phyloP scores from a whole-genome alignment of 2,329 filamentous ascomycete species.

The Trichothecium roseum region DNA sequence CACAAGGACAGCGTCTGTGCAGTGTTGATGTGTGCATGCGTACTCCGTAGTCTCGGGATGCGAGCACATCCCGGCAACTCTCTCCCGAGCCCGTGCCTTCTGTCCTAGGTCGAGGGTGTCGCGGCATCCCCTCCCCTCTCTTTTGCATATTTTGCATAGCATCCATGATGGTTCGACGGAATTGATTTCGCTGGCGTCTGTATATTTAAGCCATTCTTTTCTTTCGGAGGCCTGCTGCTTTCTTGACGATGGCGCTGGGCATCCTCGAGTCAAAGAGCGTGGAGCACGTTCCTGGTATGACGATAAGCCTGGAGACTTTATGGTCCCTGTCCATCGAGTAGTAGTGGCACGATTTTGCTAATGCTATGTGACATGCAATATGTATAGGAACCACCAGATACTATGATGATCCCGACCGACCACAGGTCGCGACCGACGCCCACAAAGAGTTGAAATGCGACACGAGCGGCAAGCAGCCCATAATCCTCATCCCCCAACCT shows the following conservation, averaged over 20 bases:
- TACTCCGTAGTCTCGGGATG: no score
- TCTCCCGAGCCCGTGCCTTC: neutral
- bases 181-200: no score
- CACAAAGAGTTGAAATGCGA: conserved; percentile 59
- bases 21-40: no score
- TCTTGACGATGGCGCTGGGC: conserved; percentile 42
- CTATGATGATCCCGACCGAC: conserved; percentile 46
- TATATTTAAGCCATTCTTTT: conserved; percentile 1
- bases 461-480: conserved; percentile 50
- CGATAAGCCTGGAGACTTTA: no score
- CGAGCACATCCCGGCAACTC: no score
- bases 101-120: no score
- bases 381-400: conserved; percentile 49
- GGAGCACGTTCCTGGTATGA: conserved; percentile 64
- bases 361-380: neutral
- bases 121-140: no score
- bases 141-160: neutral
- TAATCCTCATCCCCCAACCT: conserved; percentile 77
- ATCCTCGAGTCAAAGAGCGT: conserved; percentile 59
- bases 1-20: no score
- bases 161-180: no score
- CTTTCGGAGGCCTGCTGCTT: conserved; percentile 1
- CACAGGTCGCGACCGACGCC: conserved; percentile 28
- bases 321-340: neutral
- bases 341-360: neutral